Base-by-base conservation (phyloP, 192 early-diverging fungal genomes). In the Linnemannia hyalina region DNA sequence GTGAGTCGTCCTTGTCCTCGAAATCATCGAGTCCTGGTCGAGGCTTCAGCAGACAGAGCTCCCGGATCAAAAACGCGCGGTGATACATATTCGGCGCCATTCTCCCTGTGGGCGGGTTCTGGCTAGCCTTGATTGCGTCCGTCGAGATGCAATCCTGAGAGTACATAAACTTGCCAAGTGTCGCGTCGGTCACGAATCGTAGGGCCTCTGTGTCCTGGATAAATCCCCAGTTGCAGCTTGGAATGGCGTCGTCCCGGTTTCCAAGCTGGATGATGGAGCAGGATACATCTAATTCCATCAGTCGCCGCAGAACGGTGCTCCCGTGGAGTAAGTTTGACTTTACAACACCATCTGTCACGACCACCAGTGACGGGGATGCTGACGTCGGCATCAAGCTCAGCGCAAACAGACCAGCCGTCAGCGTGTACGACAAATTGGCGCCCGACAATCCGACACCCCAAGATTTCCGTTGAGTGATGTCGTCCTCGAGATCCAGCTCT, bases 261-360 rank as follows among this genome's bases (percentile, higher is more conserved):
- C 96, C 96, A n/a, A 97, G 89, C 74, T 96, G 96, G 11, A 97
- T 84, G 40, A 97, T 89, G 29, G 91, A 92, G 73, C 94, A 95
- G 35, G 88, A 90, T 9, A 95, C 91, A 74, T 93, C 90, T 36
- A 93, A 90, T 29, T 92, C 92, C 71, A 92, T 92, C 6, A 93
- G 86, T 73, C 92, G 91, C 54, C 92, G 90, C 8, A 95, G 83
- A 35, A 92, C 85, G n/a, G 89, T 83, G 46, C 92, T 91, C 32
- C 91, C 91, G 26, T 91, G 90, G 0, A 92, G 82, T 29, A 94
- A 89, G 81, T 94, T 95, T 13, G 95, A 96, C 72, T 95, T 93
- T 44, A 95, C 90, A 32, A 95, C 93, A 71, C 95, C 95, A 77
- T 96, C 96, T 0, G 94, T 95, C 41, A 96, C 82, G 22, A 93